These are phyloP conservation scores for Dendrobium huoshanense DNA, from an alignment of 106 monocot genomes.

Conservation along the genomic window DNA sequence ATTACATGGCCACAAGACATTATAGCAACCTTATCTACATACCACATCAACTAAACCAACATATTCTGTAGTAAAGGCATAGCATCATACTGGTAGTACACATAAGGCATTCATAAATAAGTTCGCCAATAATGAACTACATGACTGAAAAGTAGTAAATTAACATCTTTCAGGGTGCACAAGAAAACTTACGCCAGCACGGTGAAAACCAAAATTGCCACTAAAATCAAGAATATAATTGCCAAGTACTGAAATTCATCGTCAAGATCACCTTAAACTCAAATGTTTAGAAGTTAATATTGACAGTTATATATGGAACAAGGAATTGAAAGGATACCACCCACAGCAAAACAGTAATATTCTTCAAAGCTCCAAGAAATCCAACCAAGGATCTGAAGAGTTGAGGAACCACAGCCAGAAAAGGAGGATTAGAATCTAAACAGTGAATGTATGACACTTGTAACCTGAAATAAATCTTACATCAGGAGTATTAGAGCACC, in stretches of 20 bases:
- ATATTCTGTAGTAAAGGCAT: too few species aligned
- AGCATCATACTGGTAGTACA: background rate
- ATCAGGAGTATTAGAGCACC: slow-evolving; percentile 73
- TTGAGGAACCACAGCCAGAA: slow-evolving; percentile 6
- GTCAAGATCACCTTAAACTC: slow-evolving; percentile 48
- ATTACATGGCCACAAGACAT: too few species aligned
- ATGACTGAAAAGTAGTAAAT: background rate
- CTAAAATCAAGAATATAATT: slow-evolving; percentile 68
- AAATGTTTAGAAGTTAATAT: slow-evolving; percentile 1
- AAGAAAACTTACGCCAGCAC: slow-evolving; percentile 73
- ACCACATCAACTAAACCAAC: too few species aligned
- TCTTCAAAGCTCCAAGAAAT: slow-evolving; percentile 81
- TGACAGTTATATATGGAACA: background rate
- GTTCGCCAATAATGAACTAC: background rate
- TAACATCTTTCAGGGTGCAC: background rate
- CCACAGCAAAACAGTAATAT: slow-evolving; percentile 60
- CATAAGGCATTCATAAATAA: background rate
- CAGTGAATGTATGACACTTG: background rate
- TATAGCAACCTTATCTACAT: too few species aligned
- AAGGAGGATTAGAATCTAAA: slow-evolving; percentile 3
- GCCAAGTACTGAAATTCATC: slow-evolving; percentile 55
- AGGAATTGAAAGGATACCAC: slow-evolving; percentile 64
- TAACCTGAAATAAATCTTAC: slow-evolving; percentile 32
- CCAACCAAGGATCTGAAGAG: slow-evolving; percentile 83
- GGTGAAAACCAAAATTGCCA: slow-evolving; percentile 81